A percentile compares a stretch with the other conserved stretches of the same genome.
phyloP scores from a whole-genome alignment of 805 yeast species.

The Pichia manshurica region DNA sequence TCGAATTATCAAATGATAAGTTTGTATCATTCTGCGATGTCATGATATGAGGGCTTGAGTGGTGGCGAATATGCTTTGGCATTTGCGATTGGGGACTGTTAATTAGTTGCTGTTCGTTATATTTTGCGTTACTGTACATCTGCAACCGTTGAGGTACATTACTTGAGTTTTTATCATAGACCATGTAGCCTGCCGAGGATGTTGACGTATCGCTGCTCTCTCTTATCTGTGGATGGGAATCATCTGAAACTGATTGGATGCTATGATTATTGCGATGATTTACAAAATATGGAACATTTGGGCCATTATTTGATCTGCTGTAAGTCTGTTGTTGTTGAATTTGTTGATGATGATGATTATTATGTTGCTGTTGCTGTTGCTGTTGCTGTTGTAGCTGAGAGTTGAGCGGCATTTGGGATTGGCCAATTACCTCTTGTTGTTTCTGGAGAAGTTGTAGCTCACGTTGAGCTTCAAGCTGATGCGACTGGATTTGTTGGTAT shows the following conservation, averaged over 20 bases:
- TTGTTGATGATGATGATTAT: conserved; percentile 2
- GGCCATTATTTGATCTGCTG: not conserved
- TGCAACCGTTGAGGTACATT: too few species aligned
- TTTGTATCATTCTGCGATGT: not conserved
- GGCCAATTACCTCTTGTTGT: conserved; percentile 15
- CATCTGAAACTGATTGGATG: conserved; percentile 25
- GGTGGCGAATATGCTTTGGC: conserved; percentile 12
- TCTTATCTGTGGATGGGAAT: conserved; percentile 19
- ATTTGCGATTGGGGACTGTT: not conserved
- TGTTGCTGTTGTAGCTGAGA: conserved; percentile 14
- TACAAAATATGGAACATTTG: not conserved
- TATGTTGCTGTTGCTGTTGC: conserved; percentile 6
- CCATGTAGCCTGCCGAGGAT: conserved; percentile 19
- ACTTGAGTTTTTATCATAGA: not conserved
- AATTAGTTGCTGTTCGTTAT: not conserved
- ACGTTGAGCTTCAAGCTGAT: conserved; percentile 13
- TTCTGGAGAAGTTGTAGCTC: conserved; percentile 15
- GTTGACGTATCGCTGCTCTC: conserved; percentile 27
- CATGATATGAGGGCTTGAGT: conserved; percentile 1
- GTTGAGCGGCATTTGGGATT: not conserved
- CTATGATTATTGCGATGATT: conserved; percentile 16
- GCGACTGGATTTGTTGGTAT: conserved; percentile 5
- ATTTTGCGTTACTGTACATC: not conserved
- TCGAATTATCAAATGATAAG: not conserved
- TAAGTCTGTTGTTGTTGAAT: conserved; percentile 13